Evolutionary conservation across 2,329 filamentous ascomycete species (phyloP), one percentile per base, ranked within the genome.

Genomic region (Phialophora macrospora): DNA sequence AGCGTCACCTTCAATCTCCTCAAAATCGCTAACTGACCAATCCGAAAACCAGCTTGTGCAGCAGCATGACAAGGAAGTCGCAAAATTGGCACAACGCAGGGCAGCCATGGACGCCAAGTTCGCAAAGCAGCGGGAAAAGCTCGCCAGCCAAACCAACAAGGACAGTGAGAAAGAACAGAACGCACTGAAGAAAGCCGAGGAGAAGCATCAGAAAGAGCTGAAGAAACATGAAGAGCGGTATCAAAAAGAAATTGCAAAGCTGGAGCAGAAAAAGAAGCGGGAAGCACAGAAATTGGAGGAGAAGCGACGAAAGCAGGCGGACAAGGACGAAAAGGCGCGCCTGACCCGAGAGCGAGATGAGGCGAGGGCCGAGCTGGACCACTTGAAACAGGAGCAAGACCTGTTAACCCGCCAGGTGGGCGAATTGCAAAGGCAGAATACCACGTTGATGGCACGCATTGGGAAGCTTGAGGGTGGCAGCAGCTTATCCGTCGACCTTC

Each of bases 341-440:
- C 72, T 77, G 17, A 78, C 76, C 49, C 73, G 77, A 12, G 78
- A 80, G 68, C 78, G 80, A 60, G 80, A 83, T 63, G 75, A 74
- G 26, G 78, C 86, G 63, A 80, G 80, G 67, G 78, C 79, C 44
- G 81, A 82, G 63, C 72, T 85, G 8, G 75, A 77, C 0, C 74
- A 78, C 14, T 72, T 83, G 30, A 80, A 81, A 66, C 77, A 80
- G 55, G 85, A 84, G 71, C 77, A 81, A 11, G 80, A 82, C 22
- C 64, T 66, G 52, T 64, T 65, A 17, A 66, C 54, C 4, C 65
- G 65, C 72, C 80, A 86, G 73, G 79, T 88, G 66, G 81, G 80
- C 32, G 82, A 82, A 44, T 71, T 88, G 74, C 85, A 88, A 75
- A 78, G 76, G 51, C 84, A 88, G 77, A 88, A 88, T 73, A 85